Percentiles rank a stretch among this genome's conserved stretches.
Evolutionary conservation across 495 filamentous ascomycete genomes (phyloP).

Genomic region (Bryoglossum gracile): DNA sequence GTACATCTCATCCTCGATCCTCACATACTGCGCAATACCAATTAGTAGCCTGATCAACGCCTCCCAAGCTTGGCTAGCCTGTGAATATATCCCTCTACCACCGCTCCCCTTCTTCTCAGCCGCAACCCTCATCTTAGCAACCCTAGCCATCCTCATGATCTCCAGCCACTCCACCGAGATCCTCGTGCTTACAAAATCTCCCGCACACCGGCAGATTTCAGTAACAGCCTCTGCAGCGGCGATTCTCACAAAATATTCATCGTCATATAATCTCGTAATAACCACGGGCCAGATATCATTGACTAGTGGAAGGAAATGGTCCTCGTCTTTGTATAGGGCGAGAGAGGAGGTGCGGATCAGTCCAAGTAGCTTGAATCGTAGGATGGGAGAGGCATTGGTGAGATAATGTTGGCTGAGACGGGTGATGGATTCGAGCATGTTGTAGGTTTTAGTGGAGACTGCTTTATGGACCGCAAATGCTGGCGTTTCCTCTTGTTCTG

Average conservation of each 20-base stretch:
- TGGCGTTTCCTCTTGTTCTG: conserved; percentile 28
- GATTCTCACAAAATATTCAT: conserved; percentile 66
- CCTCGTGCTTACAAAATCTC: conserved; percentile 71
- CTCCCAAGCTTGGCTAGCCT: conserved; percentile 52
- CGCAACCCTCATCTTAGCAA: conserved; percentile 9
- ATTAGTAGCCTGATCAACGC: conserved; percentile 47
- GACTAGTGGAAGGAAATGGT: conserved; percentile 78
- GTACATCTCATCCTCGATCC: conserved; percentile 54
- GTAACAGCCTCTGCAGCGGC: conserved; percentile 59
- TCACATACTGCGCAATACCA: conserved; percentile 47
- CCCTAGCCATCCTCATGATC: conserved; percentile 35
- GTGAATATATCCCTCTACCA: conserved; percentile 43
- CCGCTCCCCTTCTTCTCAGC: conserved; percentile 24
- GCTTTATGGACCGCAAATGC: conserved; percentile 33
- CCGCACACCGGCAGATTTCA: conserved; percentile 55
- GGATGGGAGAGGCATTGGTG: conserved; percentile 68
- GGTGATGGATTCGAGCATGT: conserved; percentile 59
- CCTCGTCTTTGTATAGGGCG: conserved; percentile 63
- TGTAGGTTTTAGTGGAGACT: conserved; percentile 47
- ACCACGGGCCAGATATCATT: conserved; percentile 85
- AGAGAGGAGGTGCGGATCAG: conserved; percentile 64
- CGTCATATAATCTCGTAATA: conserved; percentile 60
- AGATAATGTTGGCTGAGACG: conserved; percentile 75
- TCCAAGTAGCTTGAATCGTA: conserved; percentile 68
- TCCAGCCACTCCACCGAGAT: conserved; percentile 63